Evolutionary conservation across 208 protist species (phyloP).

Genomic region (Trypanosoma rangeli): DNA sequence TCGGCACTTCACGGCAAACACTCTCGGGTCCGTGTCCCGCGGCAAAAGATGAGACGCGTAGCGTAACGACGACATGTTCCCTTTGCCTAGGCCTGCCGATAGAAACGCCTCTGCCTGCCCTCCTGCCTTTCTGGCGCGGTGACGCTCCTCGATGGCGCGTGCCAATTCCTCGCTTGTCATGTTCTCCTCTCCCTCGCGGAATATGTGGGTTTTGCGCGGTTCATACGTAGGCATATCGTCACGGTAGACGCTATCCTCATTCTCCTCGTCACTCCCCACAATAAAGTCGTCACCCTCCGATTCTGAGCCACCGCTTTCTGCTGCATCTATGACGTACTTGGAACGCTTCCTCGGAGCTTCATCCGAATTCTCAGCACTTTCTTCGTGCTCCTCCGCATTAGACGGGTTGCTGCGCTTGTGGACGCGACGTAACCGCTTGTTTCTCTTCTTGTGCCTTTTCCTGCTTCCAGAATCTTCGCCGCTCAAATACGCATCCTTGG

Average conservation of each 20-base stretch:
- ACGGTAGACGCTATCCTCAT: conserved; percentile 21
- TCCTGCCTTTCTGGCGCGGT: conserved; percentile 21
- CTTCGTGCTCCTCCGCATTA: conserved; percentile 25
- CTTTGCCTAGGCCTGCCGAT: conserved; percentile 27
- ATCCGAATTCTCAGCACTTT: conserved; percentile 25
- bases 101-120: conserved; percentile 28
- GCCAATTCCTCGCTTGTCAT: conserved; percentile 73
- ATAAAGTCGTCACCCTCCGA: conserved; percentile 42
- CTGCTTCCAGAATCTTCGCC: not conserved
- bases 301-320: conserved; percentile 38
- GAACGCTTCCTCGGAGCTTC: conserved; percentile 30
- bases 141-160: conserved; percentile 75
- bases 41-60: conserved; percentile 79
- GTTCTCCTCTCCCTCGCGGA: conserved; percentile 70
- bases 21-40: conserved; percentile 79
- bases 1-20: conserved; percentile 87
- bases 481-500: not conserved
- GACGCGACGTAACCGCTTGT: conserved; percentile 4
- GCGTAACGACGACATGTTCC: conserved; percentile 63
- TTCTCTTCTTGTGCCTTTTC: conserved; percentile 23
- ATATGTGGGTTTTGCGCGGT: conserved; percentile 40
- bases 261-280: conserved; percentile 49
- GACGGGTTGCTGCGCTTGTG: conserved; percentile 27
- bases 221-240: conserved; percentile 22
- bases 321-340: conserved; percentile 49